Evolutionary conservation across 73 alveolate species (phyloP), one percentile per base, ranked within the genome.

Genomic region (Paramecium sexaurelia): DNA sequence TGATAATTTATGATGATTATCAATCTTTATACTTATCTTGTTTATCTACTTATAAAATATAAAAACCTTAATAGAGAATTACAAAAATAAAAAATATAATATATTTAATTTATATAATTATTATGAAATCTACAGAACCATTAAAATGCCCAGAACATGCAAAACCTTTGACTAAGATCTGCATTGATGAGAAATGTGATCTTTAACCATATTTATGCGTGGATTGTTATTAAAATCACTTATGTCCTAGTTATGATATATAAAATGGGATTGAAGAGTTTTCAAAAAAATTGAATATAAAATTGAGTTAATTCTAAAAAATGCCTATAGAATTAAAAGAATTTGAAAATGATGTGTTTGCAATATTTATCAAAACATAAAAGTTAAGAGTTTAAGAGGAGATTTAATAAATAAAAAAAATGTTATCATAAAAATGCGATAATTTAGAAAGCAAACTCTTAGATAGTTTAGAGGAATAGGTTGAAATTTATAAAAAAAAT

Each of bases 231-330:
- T 15, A 78, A 78, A 45, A 35, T 24, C 90, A 78, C 41, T 24
- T 8, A 41, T 78, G 90, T 40, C 71, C 35, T 19, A 39, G 55
- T 37, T 78, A 36, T 41, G 90, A 78, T 5, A 43, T 78, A 39
- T 33, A 37, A 43, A 39, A 39, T 78, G 90, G 90, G 27, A 78
- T 78, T 78, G 90, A 78, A 78, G 90, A 78, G 17, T 78, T 78
- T 43, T 73, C 73, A 3, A 39, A 39, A 9, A 78, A 78, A 45
- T 78, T 78, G 33, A 78, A 78, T 39, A 47, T 78, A 10, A 45
- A 78, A 41, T 24, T 78, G n/a, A 41, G 8, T 19, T 33, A 39
- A 13, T 78, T 78, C 8, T 73, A 78, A 0, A 78, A 78, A 40
- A 78, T 78, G 55, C 5, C 5, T 1, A 1, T 17, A 2, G 20